phyloP scores from a whole-genome alignment of 805 yeast genomes.

The Yarrowia sp. region DNA sequence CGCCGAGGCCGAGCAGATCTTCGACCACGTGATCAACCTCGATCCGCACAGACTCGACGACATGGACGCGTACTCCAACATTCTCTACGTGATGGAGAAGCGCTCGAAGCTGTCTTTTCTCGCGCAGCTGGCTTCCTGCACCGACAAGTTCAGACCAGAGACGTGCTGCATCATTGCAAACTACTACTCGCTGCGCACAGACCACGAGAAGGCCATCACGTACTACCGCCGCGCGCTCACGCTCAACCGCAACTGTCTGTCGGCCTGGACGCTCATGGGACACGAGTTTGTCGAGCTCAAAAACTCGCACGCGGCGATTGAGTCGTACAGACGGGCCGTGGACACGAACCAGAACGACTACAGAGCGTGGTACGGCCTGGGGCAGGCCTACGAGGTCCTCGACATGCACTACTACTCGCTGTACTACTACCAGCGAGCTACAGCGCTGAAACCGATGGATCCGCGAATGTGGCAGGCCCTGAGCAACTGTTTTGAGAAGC shows the following conservation, averaged over 20 bases:
- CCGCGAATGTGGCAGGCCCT: slow-evolving; percentile 96
- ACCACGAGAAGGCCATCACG: slow-evolving; percentile 92
- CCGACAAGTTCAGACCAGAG: slow-evolving; percentile 88
- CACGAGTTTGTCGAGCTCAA: slow-evolving; percentile 96
- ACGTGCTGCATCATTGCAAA: slow-evolving; percentile 94
- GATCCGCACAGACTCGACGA: slow-evolving; percentile 92
- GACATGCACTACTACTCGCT: slow-evolving; percentile 93
- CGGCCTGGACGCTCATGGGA: slow-evolving; percentile 99
- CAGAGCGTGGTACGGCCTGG: slow-evolving; percentile 97
- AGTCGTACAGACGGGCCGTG: slow-evolving; percentile 88
- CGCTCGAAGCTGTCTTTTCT: slow-evolving; percentile 76
- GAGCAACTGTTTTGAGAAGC: slow-evolving; percentile 82
- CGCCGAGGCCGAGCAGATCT: slow-evolving; percentile 69
- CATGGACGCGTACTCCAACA: slow-evolving; percentile 90
- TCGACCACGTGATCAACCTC: slow-evolving; percentile 64
- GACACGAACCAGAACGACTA: slow-evolving; percentile 86
- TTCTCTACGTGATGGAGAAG: slow-evolving; percentile 90
- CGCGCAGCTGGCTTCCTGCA: slow-evolving; percentile 78
- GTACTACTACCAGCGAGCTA: slow-evolving; percentile 88
- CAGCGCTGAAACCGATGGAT: slow-evolving; percentile 83
- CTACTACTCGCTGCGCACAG: slow-evolving; percentile 84
- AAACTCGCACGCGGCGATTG: slow-evolving; percentile 96
- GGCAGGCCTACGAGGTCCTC: slow-evolving; percentile 95
- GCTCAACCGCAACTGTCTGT: slow-evolving; percentile 71
- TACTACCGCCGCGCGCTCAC: slow-evolving; percentile 87